A percentile compares a stretch with the other conserved stretches of the same genome.
These are phyloP conservation scores for Cerrena zonata DNA, from an alignment of 1,284 basidiomycete species.

Conservation along the genomic window DNA sequence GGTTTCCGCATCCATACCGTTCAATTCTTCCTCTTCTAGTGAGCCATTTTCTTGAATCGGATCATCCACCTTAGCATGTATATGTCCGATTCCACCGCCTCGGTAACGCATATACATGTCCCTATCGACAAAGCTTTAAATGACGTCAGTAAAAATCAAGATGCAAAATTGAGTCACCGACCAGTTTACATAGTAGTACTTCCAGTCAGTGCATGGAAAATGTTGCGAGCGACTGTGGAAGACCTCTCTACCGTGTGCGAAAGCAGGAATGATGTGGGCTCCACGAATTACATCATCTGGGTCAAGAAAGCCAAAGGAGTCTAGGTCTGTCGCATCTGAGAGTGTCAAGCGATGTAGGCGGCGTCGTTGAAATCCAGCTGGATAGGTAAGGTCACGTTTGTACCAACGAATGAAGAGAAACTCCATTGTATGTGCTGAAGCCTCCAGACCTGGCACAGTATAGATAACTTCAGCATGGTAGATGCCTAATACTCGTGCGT, in stretches of 20 bases:
- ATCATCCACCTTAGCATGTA: not conserved
- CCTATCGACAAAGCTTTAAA: constrained; percentile 1
- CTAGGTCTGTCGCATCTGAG: constrained; percentile 11
- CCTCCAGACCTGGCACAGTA: not conserved
- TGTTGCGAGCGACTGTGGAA: not conserved
- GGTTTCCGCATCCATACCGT: too few species aligned
- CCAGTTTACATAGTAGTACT: constrained; percentile 9
- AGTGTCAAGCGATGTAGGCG: constrained; percentile 23
- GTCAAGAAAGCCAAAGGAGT: constrained; percentile 20
- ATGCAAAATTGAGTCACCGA: not conserved
- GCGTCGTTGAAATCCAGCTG: constrained; percentile 10
- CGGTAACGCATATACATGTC: constrained; percentile 5
- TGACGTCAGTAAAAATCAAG: not conserved
- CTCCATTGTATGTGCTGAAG: constrained; percentile 16
- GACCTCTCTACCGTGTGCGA: constrained; percentile 17
- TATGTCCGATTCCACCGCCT: constrained; percentile 3
- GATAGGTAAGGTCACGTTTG: constrained; percentile 10
- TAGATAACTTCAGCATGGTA: constrained; percentile 4
- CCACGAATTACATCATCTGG: constrained; percentile 25
- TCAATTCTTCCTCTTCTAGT: too few species aligned
- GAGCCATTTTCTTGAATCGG: not conserved
- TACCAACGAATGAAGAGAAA: constrained; percentile 28
- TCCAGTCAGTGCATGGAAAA: too few species aligned
- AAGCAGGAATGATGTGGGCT: constrained; percentile 30
- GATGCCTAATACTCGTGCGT: constrained; percentile 1